A percentile compares a stretch with the other conserved stretches of the same genome.
Evolutionary conservation across 2,329 filamentous ascomycete genomes (phyloP).

Genomic region (Penicillium sp.): DNA sequence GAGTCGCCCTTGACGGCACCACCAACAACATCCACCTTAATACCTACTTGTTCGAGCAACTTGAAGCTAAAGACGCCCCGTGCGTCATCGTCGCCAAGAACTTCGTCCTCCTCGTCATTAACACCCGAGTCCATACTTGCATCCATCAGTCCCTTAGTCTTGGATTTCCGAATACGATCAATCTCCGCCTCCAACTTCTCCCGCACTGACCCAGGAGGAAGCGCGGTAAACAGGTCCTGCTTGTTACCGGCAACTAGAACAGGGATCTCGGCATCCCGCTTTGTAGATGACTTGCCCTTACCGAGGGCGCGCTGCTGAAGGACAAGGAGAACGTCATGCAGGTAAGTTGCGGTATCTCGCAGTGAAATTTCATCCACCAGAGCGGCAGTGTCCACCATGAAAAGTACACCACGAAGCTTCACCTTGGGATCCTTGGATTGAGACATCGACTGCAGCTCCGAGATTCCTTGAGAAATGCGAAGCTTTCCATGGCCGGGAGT

Average conservation of each 20-base stretch:
- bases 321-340: slow-evolving; percentile 84
- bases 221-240: slow-evolving; percentile 89
- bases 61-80: slow-evolving; percentile 77
- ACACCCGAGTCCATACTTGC: slow-evolving; percentile 67
- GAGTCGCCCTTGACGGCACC: slow-evolving; percentile 67
- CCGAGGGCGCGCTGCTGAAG: slow-evolving; percentile 74
- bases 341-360: slow-evolving; percentile 76
- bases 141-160: slow-evolving; percentile 80
- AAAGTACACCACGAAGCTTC: slow-evolving; percentile 73
- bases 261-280: slow-evolving; percentile 65
- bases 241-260: slow-evolving; percentile 93
- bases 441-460: slow-evolving; percentile 41
- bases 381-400: slow-evolving; percentile 82
- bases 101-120: slow-evolving; percentile 75
- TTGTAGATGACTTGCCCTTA: slow-evolving; percentile 56
- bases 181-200: slow-evolving; percentile 79
- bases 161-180: slow-evolving; percentile 73
- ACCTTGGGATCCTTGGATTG: slow-evolving; percentile 39
- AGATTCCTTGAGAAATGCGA: slow-evolving; percentile 62
- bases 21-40: slow-evolving; percentile 75
- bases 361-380: slow-evolving; percentile 58
- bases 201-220: slow-evolving; percentile 78
- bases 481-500: slow-evolving; percentile 97
- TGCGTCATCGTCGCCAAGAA: slow-evolving; percentile 81
- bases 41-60: slow-evolving; percentile 81